Percentiles rank a stretch among this genome's conserved stretches.
Evolutionary conservation across 2,329 filamentous ascomycete genomes (phyloP).

Genomic region (Hypoxylon sp.): DNA sequence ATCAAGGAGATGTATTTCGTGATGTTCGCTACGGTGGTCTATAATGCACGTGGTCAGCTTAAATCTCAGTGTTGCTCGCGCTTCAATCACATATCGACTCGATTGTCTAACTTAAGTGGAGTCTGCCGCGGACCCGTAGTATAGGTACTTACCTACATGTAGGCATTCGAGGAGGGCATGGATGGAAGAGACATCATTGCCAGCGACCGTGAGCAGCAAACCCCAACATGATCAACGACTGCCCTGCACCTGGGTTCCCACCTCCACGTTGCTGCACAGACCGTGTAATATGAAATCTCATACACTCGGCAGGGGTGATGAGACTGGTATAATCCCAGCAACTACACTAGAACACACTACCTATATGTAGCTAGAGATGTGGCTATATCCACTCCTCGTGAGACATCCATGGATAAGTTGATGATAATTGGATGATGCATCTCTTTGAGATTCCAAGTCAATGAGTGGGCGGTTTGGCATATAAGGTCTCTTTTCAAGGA

Average conservation of each 20-base stretch:
- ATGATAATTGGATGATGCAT: not conserved
- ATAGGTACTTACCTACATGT: not conserved
- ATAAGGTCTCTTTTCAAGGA: not conserved
- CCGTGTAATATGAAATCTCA: not conserved
- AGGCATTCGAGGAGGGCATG: not conserved
- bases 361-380: not conserved
- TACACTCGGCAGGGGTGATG: not conserved
- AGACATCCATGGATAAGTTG: not conserved
- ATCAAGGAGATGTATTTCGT: no score
- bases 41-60: not conserved
- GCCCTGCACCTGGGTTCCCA: not conserved
- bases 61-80: no score
- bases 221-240: not conserved
- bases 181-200: not conserved
- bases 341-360: not conserved
- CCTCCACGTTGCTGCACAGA: slow-evolving; percentile 2
- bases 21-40: not conserved
- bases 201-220: not conserved
- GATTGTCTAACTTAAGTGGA: not conserved
- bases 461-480: not conserved
- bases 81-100: no score
- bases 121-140: not conserved
- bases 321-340: not conserved
- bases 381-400: not conserved
- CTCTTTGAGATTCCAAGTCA: not conserved